phyloP scores from a whole-genome alignment of 176 grass and related monocot genomes.

The Miscanthus lutarioriparius region DNA sequence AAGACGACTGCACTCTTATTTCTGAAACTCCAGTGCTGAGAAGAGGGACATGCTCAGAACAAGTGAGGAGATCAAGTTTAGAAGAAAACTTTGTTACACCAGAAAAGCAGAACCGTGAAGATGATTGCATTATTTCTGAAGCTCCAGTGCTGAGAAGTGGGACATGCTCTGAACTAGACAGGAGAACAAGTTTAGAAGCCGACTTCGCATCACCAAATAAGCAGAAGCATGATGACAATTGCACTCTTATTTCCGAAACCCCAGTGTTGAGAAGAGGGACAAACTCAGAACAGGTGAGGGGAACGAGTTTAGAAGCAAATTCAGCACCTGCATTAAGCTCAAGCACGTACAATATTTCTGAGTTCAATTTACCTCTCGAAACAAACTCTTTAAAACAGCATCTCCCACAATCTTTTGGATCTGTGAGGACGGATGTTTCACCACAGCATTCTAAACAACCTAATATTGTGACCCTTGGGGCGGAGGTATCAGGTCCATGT shows the following conservation, averaged over 20 bases:
- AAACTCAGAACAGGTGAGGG: slow-evolving; percentile 39
- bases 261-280: slow-evolving; percentile 62
- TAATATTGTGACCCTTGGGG: slow-evolving; percentile 16
- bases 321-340: slow-evolving; percentile 21
- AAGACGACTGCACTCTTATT: slow-evolving; percentile 58
- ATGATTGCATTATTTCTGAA: slow-evolving; percentile 73
- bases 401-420: slow-evolving; percentile 19
- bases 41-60: slow-evolving; percentile 48
- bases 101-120: slow-evolving; percentile 67
- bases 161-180: slow-evolving; percentile 39
- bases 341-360: slow-evolving; percentile 11
- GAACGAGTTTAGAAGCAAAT: slow-evolving; percentile 40
- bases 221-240: slow-evolving; percentile 60
- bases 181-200: slow-evolving; percentile 28
- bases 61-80: slow-evolving; percentile 41
- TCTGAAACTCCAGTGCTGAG: slow-evolving; percentile 84
- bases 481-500: slow-evolving; percentile 30
- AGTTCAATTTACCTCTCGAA: slow-evolving; percentile 43
- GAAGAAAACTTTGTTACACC: slow-evolving; percentile 57
- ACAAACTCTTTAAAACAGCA: slow-evolving; percentile 7
- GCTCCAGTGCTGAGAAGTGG: slow-evolving; percentile 69
- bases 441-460: slow-evolving; percentile 32
- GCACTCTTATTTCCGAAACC: slow-evolving; percentile 68
- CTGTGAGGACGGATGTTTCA: slow-evolving; percentile 43
- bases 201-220: slow-evolving; percentile 66